Percentiles rank a stretch among this genome's conserved stretches.
These are phyloP conservation scores for Ganoderma sinense DNA, from an alignment of 1,284 basidiomycete species.

Conservation along the genomic window DNA sequence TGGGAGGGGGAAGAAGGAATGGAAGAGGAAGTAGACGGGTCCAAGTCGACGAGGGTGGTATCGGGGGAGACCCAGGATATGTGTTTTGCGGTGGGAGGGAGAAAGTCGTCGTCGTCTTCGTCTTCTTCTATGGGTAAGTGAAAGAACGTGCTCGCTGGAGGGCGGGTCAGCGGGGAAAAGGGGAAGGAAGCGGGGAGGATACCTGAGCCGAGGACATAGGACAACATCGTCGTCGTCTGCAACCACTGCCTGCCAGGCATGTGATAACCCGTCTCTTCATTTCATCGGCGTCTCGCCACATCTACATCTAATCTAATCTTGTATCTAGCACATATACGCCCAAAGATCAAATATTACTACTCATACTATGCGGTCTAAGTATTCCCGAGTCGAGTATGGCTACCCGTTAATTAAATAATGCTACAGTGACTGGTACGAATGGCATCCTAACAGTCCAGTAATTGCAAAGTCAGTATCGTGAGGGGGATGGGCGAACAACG, in stretches of 20 bases:
- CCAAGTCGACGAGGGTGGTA: background rate
- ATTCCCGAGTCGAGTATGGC: background rate
- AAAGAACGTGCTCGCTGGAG: conserved; percentile 62
- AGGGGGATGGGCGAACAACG: background rate
- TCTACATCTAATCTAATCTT: background rate
- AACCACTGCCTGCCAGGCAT: conserved; percentile 33
- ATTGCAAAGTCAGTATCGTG: background rate
- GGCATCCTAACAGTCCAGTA: background rate
- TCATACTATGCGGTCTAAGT: background rate
- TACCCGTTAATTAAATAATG: background rate
- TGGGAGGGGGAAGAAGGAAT: conserved; percentile 37
- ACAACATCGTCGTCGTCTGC: conserved; percentile 55
- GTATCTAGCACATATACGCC: too few species aligned
- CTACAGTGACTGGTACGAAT: background rate
- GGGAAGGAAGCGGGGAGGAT: conserved; percentile 18
- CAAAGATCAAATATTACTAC: background rate
- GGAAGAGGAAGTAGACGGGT: conserved; percentile 14
- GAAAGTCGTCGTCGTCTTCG: conserved; percentile 49
- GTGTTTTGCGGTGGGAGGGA: conserved; percentile 43
- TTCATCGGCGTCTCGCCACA: background rate
- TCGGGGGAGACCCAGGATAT: conserved; percentile 49
- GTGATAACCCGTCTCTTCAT: conserved; percentile 29
- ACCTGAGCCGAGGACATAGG: conserved; percentile 63
- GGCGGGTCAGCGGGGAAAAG: background rate
- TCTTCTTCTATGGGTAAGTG: conserved; percentile 66